Conservation (phyloP, 1,139 yeast genomes). For the Blastobotrys buckinghamii region DNA sequence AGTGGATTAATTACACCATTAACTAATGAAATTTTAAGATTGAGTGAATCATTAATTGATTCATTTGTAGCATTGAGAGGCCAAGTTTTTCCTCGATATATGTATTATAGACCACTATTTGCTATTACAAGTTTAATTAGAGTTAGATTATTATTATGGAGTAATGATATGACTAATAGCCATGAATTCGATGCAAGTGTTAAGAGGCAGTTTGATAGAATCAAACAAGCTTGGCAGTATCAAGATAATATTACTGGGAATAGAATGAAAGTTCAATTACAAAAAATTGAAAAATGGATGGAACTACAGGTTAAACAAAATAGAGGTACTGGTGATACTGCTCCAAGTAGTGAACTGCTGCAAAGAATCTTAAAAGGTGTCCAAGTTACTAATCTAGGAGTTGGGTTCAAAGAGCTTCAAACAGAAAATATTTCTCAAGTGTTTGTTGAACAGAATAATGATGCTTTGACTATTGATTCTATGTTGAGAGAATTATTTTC, state of each 20-base stretch:
- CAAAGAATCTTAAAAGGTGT: background rate
- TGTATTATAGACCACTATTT: slow-evolving; percentile 52
- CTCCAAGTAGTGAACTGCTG: background rate
- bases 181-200: slow-evolving; percentile 5
- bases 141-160: slow-evolving; percentile 19
- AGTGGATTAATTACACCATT: background rate
- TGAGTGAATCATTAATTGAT: slow-evolving; percentile 31
- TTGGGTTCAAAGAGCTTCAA: background rate
- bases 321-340: background rate
- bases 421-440: background rate
- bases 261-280: slow-evolving; percentile 6
- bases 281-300: slow-evolving; percentile 12
- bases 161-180: background rate
- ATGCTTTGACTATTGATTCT: background rate
- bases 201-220: slow-evolving; percentile 13
- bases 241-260: slow-evolving; percentile 2
- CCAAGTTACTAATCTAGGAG: background rate
- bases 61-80: slow-evolving; percentile 39
- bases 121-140: slow-evolving; percentile 38
- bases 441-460: background rate
- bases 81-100: slow-evolving; percentile 43
- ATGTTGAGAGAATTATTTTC: slow-evolving; percentile 4
- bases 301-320: slow-evolving; percentile 2
- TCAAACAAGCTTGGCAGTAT: slow-evolving; percentile 17
- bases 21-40: slow-evolving; percentile 1